Conservation (phyloP, 805 yeast genomes). For the Saccharomycopsis fodiens region DNA sequence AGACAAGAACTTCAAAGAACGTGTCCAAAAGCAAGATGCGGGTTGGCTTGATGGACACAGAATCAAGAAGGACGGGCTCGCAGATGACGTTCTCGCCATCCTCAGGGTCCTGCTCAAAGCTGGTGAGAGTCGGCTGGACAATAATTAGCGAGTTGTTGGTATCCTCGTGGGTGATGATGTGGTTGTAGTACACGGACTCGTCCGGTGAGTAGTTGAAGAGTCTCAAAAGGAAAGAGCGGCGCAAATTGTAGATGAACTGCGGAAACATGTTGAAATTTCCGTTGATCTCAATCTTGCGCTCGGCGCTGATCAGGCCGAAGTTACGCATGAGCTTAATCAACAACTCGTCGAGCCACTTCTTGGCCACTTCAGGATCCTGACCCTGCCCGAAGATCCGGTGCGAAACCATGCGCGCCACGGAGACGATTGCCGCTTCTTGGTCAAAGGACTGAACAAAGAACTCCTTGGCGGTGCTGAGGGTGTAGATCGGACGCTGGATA, state of each 20-base stretch:
- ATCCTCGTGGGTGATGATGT: slow-evolving; percentile 84
- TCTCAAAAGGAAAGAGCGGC: slow-evolving; percentile 93
- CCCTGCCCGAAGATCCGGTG: slow-evolving; percentile 54
- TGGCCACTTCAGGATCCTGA: slow-evolving; percentile 87
- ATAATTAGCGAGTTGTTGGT: slow-evolving; percentile 87
- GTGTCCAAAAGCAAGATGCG: slow-evolving; percentile 85
- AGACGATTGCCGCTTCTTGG: slow-evolving; percentile 96
- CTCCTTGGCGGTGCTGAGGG: slow-evolving; percentile 24
- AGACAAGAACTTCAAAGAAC: slow-evolving; percentile 91
- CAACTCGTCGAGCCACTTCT: slow-evolving; percentile 92
- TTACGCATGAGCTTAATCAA: slow-evolving; percentile 84
- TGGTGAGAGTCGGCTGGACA: slow-evolving; percentile 95
- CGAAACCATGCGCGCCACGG: slow-evolving; percentile 86
- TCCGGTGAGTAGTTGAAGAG: slow-evolving; percentile 98
- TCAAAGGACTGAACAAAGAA: slow-evolving; percentile 65
- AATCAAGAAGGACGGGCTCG: slow-evolving; percentile 83
- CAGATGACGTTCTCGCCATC: slow-evolving; percentile 11
- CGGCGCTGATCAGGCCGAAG: slow-evolving; percentile 87
- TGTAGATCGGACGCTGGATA: slow-evolving; percentile 31
- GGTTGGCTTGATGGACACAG: slow-evolving; percentile 86
- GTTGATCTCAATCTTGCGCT: slow-evolving; percentile 71
- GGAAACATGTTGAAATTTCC: slow-evolving; percentile 85
- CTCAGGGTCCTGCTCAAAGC: slow-evolving; percentile 63
- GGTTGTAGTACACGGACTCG: slow-evolving; percentile 96
- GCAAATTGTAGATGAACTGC: slow-evolving; percentile 89